These are phyloP conservation scores for Phyllosticta paracitricarpa DNA, from an alignment of 2,329 filamentous ascomycete genomes.

Conservation along the genomic window DNA sequence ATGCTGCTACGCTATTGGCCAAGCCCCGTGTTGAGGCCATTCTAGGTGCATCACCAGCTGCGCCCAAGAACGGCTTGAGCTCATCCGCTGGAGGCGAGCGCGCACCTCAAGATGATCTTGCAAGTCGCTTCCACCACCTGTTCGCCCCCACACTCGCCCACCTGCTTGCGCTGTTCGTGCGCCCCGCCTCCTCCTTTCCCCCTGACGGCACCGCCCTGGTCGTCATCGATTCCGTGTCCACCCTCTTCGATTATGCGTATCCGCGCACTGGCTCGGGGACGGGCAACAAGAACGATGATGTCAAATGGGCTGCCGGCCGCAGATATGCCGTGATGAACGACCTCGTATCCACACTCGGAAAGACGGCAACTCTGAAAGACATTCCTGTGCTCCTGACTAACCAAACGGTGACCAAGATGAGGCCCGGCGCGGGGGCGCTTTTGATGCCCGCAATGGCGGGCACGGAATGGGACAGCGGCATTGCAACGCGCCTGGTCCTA, in stretches of 20 bases:
- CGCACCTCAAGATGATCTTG: constrained; percentile 19
- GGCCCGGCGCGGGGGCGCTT: constrained; percentile 53
- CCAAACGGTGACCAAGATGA: constrained; percentile 75
- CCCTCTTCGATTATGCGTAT: constrained; percentile 66
- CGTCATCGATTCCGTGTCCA: constrained; percentile 69
- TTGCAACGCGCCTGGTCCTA: constrained; percentile 63
- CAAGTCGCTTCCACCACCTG: constrained; percentile 55
- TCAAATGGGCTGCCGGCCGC: constrained; percentile 39
- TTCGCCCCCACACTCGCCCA: constrained; percentile 50
- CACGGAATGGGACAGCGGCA: constrained; percentile 67
- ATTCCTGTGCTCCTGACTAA: constrained; percentile 67
- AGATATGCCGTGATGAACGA: constrained; percentile 56
- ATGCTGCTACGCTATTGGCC: constrained; percentile 41
- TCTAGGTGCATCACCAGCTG: constrained; percentile 19
- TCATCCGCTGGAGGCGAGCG: not conserved
- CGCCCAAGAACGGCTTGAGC: constrained; percentile 2
- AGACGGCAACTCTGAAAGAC: constrained; percentile 62
- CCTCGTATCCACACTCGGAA: constrained; percentile 51
- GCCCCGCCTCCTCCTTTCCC: constrained; percentile 55
- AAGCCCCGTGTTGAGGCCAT: constrained; percentile 39
- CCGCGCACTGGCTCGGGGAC: constrained; percentile 45
- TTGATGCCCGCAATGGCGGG: constrained; percentile 68
- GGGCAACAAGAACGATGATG: constrained; percentile 32
- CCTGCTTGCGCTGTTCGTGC: constrained; percentile 61
- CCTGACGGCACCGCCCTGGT: constrained; percentile 55